Base-by-base conservation (phyloP, 352 stramenopile genomes). In the Globisporangium nunn region DNA sequence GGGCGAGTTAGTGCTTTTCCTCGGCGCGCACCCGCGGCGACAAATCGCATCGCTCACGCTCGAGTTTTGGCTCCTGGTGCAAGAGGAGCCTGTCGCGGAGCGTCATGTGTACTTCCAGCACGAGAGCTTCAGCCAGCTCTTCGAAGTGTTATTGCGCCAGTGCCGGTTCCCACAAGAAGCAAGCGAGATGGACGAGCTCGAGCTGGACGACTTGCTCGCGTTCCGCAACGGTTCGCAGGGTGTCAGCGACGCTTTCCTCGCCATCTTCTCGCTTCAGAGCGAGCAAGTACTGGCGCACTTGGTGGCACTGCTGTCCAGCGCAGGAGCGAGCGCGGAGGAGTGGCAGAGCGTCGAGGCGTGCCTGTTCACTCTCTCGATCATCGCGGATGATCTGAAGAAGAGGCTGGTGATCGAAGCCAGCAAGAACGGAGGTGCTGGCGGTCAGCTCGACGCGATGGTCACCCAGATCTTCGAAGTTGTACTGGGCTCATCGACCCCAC, bases 11-110 rank as follows among this genome's bases (percentile, higher is more conserved):
- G 84, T 90, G 80, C 63, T 90, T 17, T 69, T 67, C 49, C 64
- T 90, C 23, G 67, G 74, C 28, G 59, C 70, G 11, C 75, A 88
- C 17, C 75, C 77, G 3, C 76, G 73, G n/a, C 75, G 80, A 6
- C 77, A 88, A 58, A 90, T 90, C 35, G 77, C 80, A 29, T 87
- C 76, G 12, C 66, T 90, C 33, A 87, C 80, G 23, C 66, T 90
- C 2, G 80, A 90, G 55, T 90, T 90, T 54, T 90, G 80, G 80
- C 54, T 87, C 4, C 52, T 88, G 1, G 72, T 87, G 43, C 75
- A 87, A 45, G 80, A 88, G n/a, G 74, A 83, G 41, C 74, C 77
- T n/a, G 77, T 90, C 5, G 67, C 64, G 11, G 73, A 74, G 37
- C 77, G 80, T 8, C 57, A 72, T 46, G 46, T 58, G 0, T 90